These are phyloP conservation scores for Leccinum subgranulosum DNA, from an alignment of 768 basidiomycete genomes.

Conservation along the genomic window DNA sequence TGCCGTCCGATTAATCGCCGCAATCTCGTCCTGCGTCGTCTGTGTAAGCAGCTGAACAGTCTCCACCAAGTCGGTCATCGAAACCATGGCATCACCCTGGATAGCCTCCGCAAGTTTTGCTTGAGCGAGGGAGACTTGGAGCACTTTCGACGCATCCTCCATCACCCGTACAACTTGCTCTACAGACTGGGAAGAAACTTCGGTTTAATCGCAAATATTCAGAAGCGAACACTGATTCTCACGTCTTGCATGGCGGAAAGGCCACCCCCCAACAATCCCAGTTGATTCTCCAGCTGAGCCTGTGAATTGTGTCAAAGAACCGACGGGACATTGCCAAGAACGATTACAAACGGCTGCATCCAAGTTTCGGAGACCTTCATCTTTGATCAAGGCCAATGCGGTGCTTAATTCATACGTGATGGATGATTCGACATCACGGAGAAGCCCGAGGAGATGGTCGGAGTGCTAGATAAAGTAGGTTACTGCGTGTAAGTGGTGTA, in stretches of 20 bases:
- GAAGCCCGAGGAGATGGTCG: constrained; percentile 23
- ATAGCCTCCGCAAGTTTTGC: constrained; percentile 31
- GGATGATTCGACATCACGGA: constrained; percentile 22
- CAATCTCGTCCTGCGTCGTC: constrained; percentile 41
- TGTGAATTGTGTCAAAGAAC: constrained; percentile 15
- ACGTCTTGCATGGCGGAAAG: constrained; percentile 33
- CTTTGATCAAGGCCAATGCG: constrained; percentile 26
- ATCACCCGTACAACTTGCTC: constrained; percentile 15
- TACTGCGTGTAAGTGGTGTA: not conserved
- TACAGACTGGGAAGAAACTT: constrained; percentile 19
- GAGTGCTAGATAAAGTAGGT: constrained; percentile 22
- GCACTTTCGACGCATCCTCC: constrained; percentile 23
- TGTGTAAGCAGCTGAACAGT: constrained; percentile 37
- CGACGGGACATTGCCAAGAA: not conserved
- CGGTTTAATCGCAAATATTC: constrained; percentile 5
- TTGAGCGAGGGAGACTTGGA: constrained; percentile 32
- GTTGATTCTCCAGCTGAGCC: constrained; percentile 29
- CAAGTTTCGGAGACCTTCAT: constrained; percentile 28
- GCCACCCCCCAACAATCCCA: constrained; percentile 24
- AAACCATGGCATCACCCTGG: constrained; percentile 37
- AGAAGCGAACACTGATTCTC: constrained; percentile 10
- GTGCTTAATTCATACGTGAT: constrained; percentile 22
- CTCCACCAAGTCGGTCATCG: constrained; percentile 35
- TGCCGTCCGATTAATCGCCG: constrained; percentile 46
- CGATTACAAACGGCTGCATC: constrained; percentile 21